Base-by-base conservation (phyloP, 768 basidiomycete species). In the Tylopilus plumbeoviolaceoides region DNA sequence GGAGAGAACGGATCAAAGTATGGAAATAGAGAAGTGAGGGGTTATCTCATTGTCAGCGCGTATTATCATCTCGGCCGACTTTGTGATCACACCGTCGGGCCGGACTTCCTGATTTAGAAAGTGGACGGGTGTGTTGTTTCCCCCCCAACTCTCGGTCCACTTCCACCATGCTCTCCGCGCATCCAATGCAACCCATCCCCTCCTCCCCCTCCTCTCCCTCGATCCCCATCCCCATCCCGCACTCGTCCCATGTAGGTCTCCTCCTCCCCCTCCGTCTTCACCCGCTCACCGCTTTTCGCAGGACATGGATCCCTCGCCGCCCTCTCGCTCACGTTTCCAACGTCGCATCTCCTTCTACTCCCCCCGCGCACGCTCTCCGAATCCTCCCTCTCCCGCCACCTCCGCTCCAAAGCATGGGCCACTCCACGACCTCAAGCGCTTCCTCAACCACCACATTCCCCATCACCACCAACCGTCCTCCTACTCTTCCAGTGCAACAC, bases 351-450 rank as follows among this genome's bases (percentile, higher is more conserved):
- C 75, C 20, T 62, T 70, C 50, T 63, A 65, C 39, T n/a, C 50
- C 40, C 55, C 48, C 20, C 40, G 30, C 11, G 1, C 48, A 2
- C 56, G 17, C 18, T 57, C 57, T 4, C 56, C 56, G 1, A 38
- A 27, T 12, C 23, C 31, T 25, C 4, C 23, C 47, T 20, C 15
- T 42, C 44, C 14, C 51, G 56, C 53, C 63, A 42, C 59, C 59
- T 36, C 57, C 31, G 1, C 33, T 1, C 48, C 50, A 4, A 75
- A 78, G 52, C 78, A 78, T 55, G 87, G 91, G 0, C 88, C 92
- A 3, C 79, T 98, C 47, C 84, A 89, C 72, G 95, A 98, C 70
- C 84, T 98, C 63, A 92, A 92, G 67, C 89, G 94, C 27, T 97
- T 98, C 75, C 81, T 99, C 57, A 91, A 95, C 73, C 83, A 90